phyloP scores from a whole-genome alignment of 768 basidiomycete species.

The Brasilioporus rufonigricans region DNA sequence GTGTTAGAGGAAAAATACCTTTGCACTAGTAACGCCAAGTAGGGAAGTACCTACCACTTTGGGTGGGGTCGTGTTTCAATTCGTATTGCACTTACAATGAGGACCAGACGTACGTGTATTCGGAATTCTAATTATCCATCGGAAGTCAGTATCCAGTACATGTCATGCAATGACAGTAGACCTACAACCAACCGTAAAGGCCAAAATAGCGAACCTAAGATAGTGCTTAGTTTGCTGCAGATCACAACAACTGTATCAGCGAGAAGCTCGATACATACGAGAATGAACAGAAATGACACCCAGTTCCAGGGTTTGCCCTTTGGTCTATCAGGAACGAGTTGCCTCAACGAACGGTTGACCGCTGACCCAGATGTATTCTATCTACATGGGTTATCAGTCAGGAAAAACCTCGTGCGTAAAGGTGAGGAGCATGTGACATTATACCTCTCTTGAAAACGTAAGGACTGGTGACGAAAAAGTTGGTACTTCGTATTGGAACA shows the following conservation, averaged over 20 bases:
- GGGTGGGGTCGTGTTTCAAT: background rate
- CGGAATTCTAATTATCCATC: background rate
- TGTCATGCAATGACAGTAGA: background rate
- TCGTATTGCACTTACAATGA: background rate
- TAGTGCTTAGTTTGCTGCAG: background rate
- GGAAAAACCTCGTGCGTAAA: background rate
- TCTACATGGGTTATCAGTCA: background rate
- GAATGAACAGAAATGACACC: too few relatives aligned
- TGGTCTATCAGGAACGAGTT: background rate
- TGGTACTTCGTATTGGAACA: background rate
- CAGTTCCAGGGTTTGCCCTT: background rate
- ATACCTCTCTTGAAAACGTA: too few relatives aligned
- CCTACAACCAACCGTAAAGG: background rate
- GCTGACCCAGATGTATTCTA: too few relatives aligned
- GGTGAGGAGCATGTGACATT: background rate
- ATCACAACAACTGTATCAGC: background rate
- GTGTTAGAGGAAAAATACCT: background rate
- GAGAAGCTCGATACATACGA: background rate
- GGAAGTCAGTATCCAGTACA: background rate
- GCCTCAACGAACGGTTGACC: background rate
- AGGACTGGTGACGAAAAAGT: too few relatives aligned
- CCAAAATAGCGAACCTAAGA: too few relatives aligned
- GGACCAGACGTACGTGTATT: background rate
- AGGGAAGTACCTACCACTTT: constrained; percentile 7
- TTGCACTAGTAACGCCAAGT: background rate